phyloP scores from a whole-genome alignment of 257 asterid genomes.

The Osmanthus fragrans region DNA sequence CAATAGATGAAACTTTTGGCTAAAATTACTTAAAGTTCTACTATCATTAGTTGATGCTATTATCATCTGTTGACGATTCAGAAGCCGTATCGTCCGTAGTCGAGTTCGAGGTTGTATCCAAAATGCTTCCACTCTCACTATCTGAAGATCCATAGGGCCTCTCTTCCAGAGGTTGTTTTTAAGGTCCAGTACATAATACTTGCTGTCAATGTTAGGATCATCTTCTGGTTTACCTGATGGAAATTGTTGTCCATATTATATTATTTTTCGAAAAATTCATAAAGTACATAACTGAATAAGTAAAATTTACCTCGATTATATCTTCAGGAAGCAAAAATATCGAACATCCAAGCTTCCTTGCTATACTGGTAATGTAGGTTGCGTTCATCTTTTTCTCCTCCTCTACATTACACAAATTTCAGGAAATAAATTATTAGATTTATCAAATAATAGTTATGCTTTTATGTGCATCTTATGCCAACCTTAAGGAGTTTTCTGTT shows the following conservation, averaged over 20 bases:
- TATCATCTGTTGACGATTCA: conserved; percentile 76
- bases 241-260: not conserved
- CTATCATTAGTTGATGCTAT: conserved; percentile 39
- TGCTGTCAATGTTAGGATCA: conserved; percentile 74
- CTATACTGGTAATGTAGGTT: conserved; percentile 85
- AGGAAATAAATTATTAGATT: not conserved
- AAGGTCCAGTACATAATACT: conserved; percentile 74
- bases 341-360: conserved; percentile 98
- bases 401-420: conserved; percentile 39
- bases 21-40: conserved; percentile 22
- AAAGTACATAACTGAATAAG: not conserved
- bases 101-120: conserved; percentile 59
- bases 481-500: not conserved
- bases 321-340: conserved; percentile 93
- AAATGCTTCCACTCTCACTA: conserved; percentile 53
- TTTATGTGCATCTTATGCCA: too few species aligned
- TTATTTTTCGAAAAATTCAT: not conserved
- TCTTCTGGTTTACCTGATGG: conserved; percentile 68
- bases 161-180: conserved; percentile 51
- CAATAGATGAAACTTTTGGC: conserved; percentile 28
- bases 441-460: too few species aligned
- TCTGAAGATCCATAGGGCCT: conserved; percentile 50
- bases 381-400: conserved; percentile 95
- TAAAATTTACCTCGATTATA: conserved; percentile 36
- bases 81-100: conserved; percentile 79